Evolutionary conservation across 805 yeast genomes (phyloP).

Genomic region (Cyberlindnera xishuangbannaensis): DNA sequence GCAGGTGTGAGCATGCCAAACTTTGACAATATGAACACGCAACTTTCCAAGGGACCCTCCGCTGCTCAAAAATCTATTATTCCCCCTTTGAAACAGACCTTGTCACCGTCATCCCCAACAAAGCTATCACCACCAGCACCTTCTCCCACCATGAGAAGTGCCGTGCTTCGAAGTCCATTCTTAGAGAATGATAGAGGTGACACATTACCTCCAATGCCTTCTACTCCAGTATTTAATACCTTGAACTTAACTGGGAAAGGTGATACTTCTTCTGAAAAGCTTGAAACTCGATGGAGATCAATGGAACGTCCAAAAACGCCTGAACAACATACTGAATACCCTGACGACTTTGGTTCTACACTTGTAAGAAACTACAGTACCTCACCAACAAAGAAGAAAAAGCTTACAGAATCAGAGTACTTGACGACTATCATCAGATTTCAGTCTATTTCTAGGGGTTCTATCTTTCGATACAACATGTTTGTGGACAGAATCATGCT

Average conservation of each 20-base stretch:
- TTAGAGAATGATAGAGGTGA: conserved; percentile 9
- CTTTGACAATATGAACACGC: conserved; percentile 50
- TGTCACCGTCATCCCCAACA: conserved; percentile 5
- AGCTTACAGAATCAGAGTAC: conserved; percentile 19
- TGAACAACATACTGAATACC: conserved; percentile 1
- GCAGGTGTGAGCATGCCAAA: conserved; percentile 74
- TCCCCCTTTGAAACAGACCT: conserved; percentile 7
- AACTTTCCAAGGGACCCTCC: conserved; percentile 29
- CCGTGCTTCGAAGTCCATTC: conserved; percentile 16
- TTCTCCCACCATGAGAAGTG: conserved; percentile 5
- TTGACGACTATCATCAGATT: conserved; percentile 37
- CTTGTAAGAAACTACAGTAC: conserved; percentile 15
- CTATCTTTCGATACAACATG: conserved; percentile 55
- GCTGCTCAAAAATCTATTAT: conserved; percentile 15
- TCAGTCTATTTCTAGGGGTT: conserved; percentile 70
- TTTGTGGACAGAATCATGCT: conserved; percentile 60
- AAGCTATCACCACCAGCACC: conserved; percentile 1
- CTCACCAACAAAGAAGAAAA: conserved; percentile 19
- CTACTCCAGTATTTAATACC: conserved; percentile 4
- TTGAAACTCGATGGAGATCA: no score
- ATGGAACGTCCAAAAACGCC: conserved; percentile 2
- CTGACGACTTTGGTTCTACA: conserved; percentile 6
- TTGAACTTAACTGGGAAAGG: conserved; percentile 3
- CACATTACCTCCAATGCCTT: conserved; percentile 6
- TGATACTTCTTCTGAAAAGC: no score